Conservation (phyloP, 345 rosid species). For the Rubroshorea leprosula region DNA sequence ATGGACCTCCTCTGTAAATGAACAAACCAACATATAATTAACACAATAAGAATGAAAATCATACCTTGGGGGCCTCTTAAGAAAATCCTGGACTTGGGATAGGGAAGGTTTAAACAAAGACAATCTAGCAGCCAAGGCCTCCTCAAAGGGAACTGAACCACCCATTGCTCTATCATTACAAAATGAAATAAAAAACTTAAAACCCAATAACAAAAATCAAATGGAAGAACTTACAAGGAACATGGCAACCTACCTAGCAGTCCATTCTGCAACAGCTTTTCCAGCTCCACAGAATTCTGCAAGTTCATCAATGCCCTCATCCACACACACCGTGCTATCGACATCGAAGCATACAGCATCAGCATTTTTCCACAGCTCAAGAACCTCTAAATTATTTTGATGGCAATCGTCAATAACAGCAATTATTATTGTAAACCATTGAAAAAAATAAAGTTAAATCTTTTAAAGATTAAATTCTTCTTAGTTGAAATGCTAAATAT, state of each 20-base stretch:
- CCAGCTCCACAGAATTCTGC: slow-evolving; percentile 99
- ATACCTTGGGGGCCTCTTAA: slow-evolving; percentile 78
- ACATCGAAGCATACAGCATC: slow-evolving; percentile 95
- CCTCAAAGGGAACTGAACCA: slow-evolving; percentile 93
- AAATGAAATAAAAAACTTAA: slow-evolving; percentile 11
- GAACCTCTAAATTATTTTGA: slow-evolving; percentile 43
- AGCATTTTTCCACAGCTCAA: slow-evolving; percentile 66
- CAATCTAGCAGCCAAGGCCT: slow-evolving; percentile 86
- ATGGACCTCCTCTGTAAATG: background rate
- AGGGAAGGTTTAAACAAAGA: slow-evolving; percentile 81
- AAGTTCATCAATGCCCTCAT: slow-evolving; percentile 96
- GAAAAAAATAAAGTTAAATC: background rate
- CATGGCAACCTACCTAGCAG: slow-evolving; percentile 59
- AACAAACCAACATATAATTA: background rate
- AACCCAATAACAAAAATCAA: slow-evolving; percentile 4
- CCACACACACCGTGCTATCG: slow-evolving; percentile 93
- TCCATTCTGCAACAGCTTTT: slow-evolving; percentile 94
- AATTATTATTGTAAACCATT: background rate
- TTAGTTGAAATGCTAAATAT: background rate
- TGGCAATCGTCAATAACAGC: slow-evolving; percentile 16
- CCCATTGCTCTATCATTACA: slow-evolving; percentile 74
- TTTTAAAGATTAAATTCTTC: background rate
- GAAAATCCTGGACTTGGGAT: slow-evolving; percentile 69
- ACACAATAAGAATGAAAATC: background rate
- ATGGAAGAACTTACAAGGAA: slow-evolving; percentile 6